Evolutionary conservation across 2,329 filamentous ascomycete genomes (phyloP).

Genomic region (Beauveria brongniartii): DNA sequence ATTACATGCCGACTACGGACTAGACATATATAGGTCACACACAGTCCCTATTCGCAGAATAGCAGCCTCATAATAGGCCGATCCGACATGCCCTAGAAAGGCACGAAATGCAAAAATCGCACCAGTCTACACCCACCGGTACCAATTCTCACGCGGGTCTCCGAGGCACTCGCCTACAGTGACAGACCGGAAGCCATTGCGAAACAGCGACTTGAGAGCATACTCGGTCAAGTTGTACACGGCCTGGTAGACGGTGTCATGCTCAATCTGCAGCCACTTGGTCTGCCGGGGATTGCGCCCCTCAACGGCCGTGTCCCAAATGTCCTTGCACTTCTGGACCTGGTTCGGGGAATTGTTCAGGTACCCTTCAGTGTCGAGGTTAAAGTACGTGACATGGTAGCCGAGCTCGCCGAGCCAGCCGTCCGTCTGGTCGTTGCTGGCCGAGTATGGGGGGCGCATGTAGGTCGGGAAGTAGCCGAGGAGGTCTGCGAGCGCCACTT

Average conservation of each 20-base stretch:
- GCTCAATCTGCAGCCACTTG: slow-evolving; percentile 44
- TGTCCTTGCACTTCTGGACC: slow-evolving; percentile 37
- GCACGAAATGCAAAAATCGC: background rate
- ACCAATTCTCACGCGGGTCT: slow-evolving; percentile 37
- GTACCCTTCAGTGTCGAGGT: slow-evolving; percentile 54
- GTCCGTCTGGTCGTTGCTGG: slow-evolving; percentile 32
- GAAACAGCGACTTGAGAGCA: slow-evolving; percentile 32
- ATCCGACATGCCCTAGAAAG: background rate
- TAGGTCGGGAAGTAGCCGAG: slow-evolving; percentile 34
- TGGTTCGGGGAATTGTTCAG: slow-evolving; percentile 40
- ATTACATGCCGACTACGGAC: background rate
- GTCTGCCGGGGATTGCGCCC: slow-evolving; percentile 16
- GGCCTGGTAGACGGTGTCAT: slow-evolving; percentile 39
- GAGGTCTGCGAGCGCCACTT: slow-evolving; percentile 33
- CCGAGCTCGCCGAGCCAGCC: slow-evolving; percentile 34
- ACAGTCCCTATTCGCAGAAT: background rate
- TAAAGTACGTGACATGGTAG: slow-evolving; percentile 53
- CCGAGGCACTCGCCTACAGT: slow-evolving; percentile 45
- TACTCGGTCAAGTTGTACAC: slow-evolving; percentile 35
- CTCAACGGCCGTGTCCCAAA: slow-evolving; percentile 31
- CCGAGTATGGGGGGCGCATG: slow-evolving; percentile 40
- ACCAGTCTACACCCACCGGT: slow-evolving; percentile 21
- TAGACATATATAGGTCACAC: background rate
- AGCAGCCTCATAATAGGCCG: background rate
- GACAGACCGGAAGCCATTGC: slow-evolving; percentile 36